phyloP scores from a whole-genome alignment of 2,329 filamentous ascomycete genomes.

The Colletotrichum theobromicola region DNA sequence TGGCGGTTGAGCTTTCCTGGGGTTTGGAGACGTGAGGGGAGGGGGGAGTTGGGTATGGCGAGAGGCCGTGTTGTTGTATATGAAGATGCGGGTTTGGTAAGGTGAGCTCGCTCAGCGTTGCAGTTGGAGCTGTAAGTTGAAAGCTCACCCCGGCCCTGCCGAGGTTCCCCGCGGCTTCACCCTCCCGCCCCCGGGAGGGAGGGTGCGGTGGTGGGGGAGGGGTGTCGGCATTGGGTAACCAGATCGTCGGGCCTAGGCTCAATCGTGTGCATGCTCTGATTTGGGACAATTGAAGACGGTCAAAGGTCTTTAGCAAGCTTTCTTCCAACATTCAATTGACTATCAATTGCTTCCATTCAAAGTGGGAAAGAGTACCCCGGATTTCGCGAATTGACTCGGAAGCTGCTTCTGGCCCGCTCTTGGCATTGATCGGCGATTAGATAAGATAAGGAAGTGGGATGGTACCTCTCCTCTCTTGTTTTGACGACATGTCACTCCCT shows the following conservation, averaged over 20 bases:
- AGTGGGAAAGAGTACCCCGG: background rate
- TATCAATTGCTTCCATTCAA: background rate
- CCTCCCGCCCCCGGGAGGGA: background rate
- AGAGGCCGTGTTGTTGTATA: background rate
- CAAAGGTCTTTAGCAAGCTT: rapidly evolving
- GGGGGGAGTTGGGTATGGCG: background rate
- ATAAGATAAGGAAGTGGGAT: conserved; percentile 21
- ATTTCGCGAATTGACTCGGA: background rate
- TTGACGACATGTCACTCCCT: conserved; percentile 10
- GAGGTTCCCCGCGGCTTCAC: conserved; percentile 24
- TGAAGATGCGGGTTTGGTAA: background rate
- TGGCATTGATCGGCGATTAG: conserved; percentile 14
- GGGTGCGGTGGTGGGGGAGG: conserved; percentile 2
- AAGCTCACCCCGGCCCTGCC: conserved; percentile 7
- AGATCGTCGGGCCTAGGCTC: background rate
- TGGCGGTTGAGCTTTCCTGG: background rate
- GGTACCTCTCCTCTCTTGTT: conserved; percentile 14
- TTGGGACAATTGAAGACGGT: background rate
- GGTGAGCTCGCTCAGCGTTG: background rate
- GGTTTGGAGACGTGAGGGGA: background rate
- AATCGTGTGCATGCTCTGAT: background rate
- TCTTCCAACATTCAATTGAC: rapidly evolving
- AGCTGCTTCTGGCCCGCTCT: background rate
- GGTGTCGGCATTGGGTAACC: background rate
- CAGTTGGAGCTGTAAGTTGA: background rate